These are phyloP conservation scores for Pythium rhizo-oryzae DNA, from an alignment of 352 stramenopile genomes.

Conservation along the genomic window DNA sequence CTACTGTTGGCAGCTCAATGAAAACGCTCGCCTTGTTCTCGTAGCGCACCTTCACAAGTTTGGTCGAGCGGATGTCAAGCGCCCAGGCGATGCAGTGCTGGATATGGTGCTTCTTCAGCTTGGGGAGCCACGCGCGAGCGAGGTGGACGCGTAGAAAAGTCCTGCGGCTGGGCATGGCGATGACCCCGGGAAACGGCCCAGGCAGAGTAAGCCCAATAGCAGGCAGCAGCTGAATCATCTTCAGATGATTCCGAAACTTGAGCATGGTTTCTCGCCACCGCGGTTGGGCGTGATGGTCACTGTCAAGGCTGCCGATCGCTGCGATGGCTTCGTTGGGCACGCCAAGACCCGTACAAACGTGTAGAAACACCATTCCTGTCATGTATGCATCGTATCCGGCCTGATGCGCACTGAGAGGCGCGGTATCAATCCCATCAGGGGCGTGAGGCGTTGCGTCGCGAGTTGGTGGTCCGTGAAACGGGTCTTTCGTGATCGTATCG, in stretches of 20 bases:
- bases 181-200: slow-evolving; percentile 9
- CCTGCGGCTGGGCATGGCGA: slow-evolving; percentile 48
- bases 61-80: slow-evolving; percentile 36
- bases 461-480: slow-evolving; percentile 63
- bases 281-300: neutral
- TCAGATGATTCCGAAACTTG: slow-evolving; percentile 43
- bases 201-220: slow-evolving; percentile 14
- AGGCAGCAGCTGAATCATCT: slow-evolving; percentile 68
- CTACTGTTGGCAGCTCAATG: slow-evolving; percentile 15
- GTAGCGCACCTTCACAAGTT: slow-evolving; percentile 23
- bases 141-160: slow-evolving; percentile 60
- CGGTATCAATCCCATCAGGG: neutral
- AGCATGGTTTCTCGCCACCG: slow-evolving; percentile 33
- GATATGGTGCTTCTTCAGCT: slow-evolving; percentile 74
- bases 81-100: slow-evolving; percentile 67
- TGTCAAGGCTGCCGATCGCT: slow-evolving; percentile 24
- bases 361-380: slow-evolving; percentile 77
- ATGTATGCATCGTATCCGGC: slow-evolving; percentile 82
- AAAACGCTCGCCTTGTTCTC: slow-evolving; percentile 25
- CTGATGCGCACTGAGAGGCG: slow-evolving; percentile 45
- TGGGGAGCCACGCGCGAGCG: slow-evolving; percentile 43
- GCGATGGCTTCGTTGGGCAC: slow-evolving; percentile 59
- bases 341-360: slow-evolving; percentile 58
- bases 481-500: slow-evolving; percentile 54
- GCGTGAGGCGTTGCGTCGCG: neutral